Evolutionary conservation across 768 basidiomycete species (phyloP), one percentile per base, ranked within the genome.

Genomic region (Porphyrellus cyaneotinctus): DNA sequence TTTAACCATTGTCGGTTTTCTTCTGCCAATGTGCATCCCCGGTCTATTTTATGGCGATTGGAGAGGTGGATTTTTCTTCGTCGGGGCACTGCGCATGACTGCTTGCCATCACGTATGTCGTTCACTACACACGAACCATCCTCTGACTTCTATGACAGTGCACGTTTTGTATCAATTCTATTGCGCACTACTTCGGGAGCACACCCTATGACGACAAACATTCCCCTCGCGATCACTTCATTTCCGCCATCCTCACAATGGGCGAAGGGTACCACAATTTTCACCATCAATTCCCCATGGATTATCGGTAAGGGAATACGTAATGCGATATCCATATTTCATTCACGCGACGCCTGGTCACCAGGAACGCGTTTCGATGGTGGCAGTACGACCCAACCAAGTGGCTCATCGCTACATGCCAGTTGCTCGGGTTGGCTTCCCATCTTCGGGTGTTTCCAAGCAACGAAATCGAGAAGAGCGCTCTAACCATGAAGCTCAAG

Each of bases 261-360:
- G 81, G 80, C 3, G 81, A 83, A 66, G 81, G 81, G 10, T 83
- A 83, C 65, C 81, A 83, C 67, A 82, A 83, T 65, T 91, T 91
- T 69, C 88, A 91, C 68, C 89, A 91, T 65, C 88, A 93, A 59
- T 93, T 91, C 72, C 91, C 90, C 10, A 88, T 86, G 86, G 79
- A 80, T 60, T 81, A 78, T 68, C 57, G 66, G 62, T 63, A 47
- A 53, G 46, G 24, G 13, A 13, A 38, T 14, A 24, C 20, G 12
- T 51, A 6, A 28, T 45, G 32, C 20, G 14, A n/a, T 13, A 26
- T 38, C 38, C 42, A 35, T 18, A n/a, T 42, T 30, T 41, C 31
- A 14, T 52, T 58, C 43, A 58, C 49, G 49, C 58, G 26, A 31
- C 22, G 28, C 5, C 35, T 41, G 39, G 43, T 42, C 33, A 18